Conservation (phyloP, 805 yeast species). For the Cyberlindnera nakhonratchasimensis region DNA sequence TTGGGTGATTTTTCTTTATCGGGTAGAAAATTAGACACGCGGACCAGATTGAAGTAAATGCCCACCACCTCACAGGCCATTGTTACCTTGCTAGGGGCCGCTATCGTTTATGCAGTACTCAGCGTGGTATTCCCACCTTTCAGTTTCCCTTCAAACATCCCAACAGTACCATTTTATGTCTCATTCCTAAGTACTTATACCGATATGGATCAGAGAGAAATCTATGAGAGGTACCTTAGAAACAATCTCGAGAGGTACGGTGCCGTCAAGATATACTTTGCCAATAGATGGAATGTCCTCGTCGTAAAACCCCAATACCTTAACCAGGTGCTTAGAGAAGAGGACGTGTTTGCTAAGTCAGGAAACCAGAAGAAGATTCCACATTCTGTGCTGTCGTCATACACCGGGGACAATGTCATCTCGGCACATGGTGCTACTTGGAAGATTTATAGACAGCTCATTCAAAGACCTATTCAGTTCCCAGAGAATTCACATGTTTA, state of each 20-base stretch:
- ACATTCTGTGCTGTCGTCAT: constrained; percentile 47
- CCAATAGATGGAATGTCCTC: constrained; percentile 57
- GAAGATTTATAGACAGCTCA: constrained; percentile 44
- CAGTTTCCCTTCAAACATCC: constrained; percentile 49
- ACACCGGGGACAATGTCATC: constrained; percentile 59
- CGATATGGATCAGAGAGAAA: constrained; percentile 44
- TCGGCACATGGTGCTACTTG: constrained; percentile 54
- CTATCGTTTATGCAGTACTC: constrained; percentile 4
- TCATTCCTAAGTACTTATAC: constrained; percentile 44
- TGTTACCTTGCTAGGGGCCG: background rate
- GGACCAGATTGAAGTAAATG: too few relatives aligned
- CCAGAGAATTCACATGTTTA: constrained; percentile 40
- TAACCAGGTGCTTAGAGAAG: constrained; percentile 45
- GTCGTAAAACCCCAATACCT: constrained; percentile 47
- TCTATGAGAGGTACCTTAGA: constrained; percentile 41
- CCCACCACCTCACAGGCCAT: background rate
- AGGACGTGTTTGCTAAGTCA: constrained; percentile 50
- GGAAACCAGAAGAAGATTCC: constrained; percentile 61
- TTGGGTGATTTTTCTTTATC: too few relatives aligned
- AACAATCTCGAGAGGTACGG: constrained; percentile 48
- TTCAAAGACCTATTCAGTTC: constrained; percentile 48
- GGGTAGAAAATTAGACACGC: too few relatives aligned
- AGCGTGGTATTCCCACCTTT: constrained; percentile 41
- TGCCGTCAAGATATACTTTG: constrained; percentile 57
- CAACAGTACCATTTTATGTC: constrained; percentile 61